phyloP scores from a whole-genome alignment of 2,329 filamentous ascomycete species.

The Teratosphaeria nubilosa region DNA sequence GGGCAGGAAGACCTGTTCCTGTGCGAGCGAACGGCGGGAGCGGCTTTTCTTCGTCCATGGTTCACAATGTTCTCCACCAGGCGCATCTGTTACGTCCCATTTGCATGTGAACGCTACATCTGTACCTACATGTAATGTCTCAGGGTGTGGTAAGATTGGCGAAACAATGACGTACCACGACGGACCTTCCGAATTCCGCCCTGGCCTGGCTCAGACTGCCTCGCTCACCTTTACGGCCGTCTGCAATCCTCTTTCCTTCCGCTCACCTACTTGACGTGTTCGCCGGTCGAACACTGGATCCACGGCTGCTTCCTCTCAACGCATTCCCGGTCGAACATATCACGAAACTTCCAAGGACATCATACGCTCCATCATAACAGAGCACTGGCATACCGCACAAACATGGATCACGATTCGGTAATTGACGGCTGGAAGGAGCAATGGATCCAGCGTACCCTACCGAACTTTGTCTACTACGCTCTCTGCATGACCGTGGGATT shows the following conservation, averaged over 20 bases:
- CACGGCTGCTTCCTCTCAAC: background rate
- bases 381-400: background rate
- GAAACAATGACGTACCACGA: background rate
- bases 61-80: background rate
- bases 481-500: background rate
- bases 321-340: background rate
- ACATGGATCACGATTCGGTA: background rate
- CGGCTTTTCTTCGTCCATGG: background rate
- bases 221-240: background rate
- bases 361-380: background rate
- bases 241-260: background rate
- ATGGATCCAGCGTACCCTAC: background rate
- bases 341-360: background rate
- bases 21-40: constrained; percentile 1
- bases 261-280: background rate
- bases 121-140: too few relatives aligned
- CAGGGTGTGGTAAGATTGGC: background rate
- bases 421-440: background rate
- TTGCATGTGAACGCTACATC: background rate
- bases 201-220: background rate
- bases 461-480: background rate
- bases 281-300: background rate
- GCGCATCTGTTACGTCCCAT: background rate
- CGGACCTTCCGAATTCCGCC: background rate
- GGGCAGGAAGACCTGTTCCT: constrained; percentile 2